Percentiles rank a stretch among this genome's conserved stretches.
phyloP scores from a whole-genome alignment of 2,329 filamentous ascomycete genomes.

The Ustulina deusta region DNA sequence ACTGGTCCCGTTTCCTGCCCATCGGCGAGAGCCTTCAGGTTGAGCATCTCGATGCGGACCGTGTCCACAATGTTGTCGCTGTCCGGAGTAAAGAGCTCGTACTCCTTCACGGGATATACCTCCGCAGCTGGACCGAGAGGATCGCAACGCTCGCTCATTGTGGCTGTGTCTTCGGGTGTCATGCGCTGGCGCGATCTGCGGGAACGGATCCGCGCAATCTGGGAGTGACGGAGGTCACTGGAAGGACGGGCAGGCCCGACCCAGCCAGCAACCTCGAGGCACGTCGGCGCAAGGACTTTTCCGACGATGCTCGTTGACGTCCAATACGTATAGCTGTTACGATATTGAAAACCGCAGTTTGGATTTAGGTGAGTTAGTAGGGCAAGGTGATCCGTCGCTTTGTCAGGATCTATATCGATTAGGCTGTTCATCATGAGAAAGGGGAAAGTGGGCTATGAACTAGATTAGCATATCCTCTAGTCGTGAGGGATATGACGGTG shows the following conservation, averaged over 20 bases:
- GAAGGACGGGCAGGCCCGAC: conserved; percentile 78
- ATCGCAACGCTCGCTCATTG: conserved; percentile 75
- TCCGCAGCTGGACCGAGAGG: conserved; percentile 74
- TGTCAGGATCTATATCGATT: conserved; percentile 79
- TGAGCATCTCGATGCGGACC: conserved; percentile 76
- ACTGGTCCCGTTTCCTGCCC: conserved; percentile 53
- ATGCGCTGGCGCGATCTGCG: conserved; percentile 68
- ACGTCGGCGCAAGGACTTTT: conserved; percentile 79
- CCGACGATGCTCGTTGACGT: conserved; percentile 77
- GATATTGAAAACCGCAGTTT: conserved; percentile 80
- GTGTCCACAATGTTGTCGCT: conserved; percentile 70
- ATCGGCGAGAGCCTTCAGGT: conserved; percentile 63
- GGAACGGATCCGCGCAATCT: conserved; percentile 77
- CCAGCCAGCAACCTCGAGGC: conserved; percentile 78
- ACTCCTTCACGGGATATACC: conserved; percentile 75
- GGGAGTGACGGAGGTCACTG: conserved; percentile 72
- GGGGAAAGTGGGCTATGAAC: conserved; percentile 68
- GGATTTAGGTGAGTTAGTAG: conserved; percentile 76
- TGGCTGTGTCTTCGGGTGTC: conserved; percentile 69
- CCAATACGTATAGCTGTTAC: conserved; percentile 81
- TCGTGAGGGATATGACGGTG: neutral
- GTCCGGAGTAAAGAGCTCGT: conserved; percentile 70
- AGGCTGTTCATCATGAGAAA: conserved; percentile 84
- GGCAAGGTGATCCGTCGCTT: conserved; percentile 72
- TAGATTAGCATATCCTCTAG: conserved; percentile 30